A percentile compares a stretch with the other conserved stretches of the same genome.
phyloP scores from a whole-genome alignment of 176 grass and related monocot genomes.

The Oryza meyeriana region DNA sequence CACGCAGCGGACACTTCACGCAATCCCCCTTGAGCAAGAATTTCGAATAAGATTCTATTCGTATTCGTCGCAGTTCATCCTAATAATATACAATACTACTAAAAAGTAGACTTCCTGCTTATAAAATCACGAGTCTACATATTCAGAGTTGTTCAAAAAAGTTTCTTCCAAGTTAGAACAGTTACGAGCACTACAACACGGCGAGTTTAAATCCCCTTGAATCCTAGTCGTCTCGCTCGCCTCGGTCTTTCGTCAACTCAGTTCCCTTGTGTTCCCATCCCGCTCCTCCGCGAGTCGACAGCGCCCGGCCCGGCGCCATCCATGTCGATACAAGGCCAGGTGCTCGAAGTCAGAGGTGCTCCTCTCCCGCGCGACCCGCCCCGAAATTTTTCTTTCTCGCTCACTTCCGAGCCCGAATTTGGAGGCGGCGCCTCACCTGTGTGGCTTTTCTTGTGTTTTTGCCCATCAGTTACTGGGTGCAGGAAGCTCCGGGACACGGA shows the following conservation, averaged over 20 bases:
- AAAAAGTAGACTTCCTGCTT: too few species aligned
- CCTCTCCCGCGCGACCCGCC: neutral
- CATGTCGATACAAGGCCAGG: slow-evolving; percentile 72
- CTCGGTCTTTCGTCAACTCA: neutral
- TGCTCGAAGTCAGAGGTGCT: slow-evolving; percentile 76
- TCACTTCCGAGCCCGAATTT: neutral
- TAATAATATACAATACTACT: too few species aligned
- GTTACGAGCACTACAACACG: too few species aligned
- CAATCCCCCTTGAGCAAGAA: neutral
- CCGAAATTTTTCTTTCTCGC: neutral
- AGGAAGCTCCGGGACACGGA: slow-evolving; percentile 80
- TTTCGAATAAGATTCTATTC: neutral
- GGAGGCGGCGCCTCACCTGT: neutral
- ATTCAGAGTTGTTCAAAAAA: neutral
- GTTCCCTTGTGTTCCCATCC: neutral
- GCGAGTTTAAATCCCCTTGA: too few species aligned
- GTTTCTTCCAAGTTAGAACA: neutral
- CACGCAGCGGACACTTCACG: neutral
- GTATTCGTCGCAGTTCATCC: neutral
- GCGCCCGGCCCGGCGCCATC: neutral
- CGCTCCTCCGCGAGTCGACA: neutral
- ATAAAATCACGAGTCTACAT: neutral
- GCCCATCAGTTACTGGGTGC: slow-evolving; percentile 62
- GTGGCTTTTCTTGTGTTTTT: neutral
- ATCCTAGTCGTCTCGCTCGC: neutral